Base-by-base conservation (phyloP, 1,284 basidiomycete species). In the Agaricales sp. region DNA sequence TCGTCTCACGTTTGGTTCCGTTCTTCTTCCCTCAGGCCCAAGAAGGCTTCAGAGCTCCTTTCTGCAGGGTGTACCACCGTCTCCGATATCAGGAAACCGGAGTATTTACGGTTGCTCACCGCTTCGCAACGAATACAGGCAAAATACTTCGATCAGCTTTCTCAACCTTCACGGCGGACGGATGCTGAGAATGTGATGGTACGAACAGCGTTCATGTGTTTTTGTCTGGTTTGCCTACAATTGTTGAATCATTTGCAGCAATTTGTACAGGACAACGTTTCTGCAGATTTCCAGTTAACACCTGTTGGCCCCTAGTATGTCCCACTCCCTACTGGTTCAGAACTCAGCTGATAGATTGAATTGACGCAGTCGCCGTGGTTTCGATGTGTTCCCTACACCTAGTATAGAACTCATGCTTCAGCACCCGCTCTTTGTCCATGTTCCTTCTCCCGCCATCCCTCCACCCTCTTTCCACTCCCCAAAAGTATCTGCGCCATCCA, bases 251-350 rank as follows among this genome's bases (percentile, higher is more conserved):
- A 46, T 1, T n/a, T 45, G 19, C 46, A 78, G 74, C 60, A 65
- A 49, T 74, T 74, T 43, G 65, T 77, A 47, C 62, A 61, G 24
- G 61, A 70, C 8, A 67, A 67, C 50, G 53, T 80, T 4, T 67
- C 70, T 18, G 54, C 65, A n/a, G 67, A 67, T 30, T 74, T 69
- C 53, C 69, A 76, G 51, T 50, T 75, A 18, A 53, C 68, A 19
- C 56, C 76, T 16, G 64, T 65, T 0, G 80, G 78, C 13, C 66
- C 67, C 58, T 75, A 78, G 78, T 81, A 55, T 58, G 78, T 61
- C 3, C 14, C 19, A 8, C 22, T 23, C 6, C n/a, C 44, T 30
- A 16, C 4, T 3, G 25, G 19, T 21, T 11, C 4, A 48, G 2
- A 45, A n/a, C n/a, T n/a, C n/a, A n/a, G n/a, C n/a, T n/a, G n/a